phyloP scores from a whole-genome alignment of 176 grass and related monocot species.

The Phyllostachys edulis region DNA sequence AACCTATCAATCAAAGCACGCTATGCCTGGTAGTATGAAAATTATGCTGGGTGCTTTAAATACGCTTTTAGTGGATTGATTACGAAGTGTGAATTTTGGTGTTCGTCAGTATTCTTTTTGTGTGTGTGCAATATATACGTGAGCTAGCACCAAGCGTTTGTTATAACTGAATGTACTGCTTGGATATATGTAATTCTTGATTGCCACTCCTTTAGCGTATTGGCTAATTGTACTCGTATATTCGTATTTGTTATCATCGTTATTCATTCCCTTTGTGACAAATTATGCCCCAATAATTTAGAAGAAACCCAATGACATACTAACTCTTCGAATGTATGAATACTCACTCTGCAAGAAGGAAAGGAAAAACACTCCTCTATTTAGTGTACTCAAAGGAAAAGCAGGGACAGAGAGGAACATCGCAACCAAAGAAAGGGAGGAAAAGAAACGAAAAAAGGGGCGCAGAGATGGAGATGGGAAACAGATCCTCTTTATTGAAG shows the following conservation, averaged over 20 bases:
- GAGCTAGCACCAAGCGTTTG: no score
- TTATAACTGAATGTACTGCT: no score
- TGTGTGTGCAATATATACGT: no score
- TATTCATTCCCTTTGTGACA: not conserved
- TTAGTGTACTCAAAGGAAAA: not conserved
- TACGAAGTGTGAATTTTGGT: no score
- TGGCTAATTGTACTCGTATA: not conserved
- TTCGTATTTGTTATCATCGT: not conserved
- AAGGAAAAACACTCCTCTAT: not conserved
- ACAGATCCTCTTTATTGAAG: no score
- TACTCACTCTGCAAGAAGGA: not conserved
- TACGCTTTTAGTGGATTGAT: no score
- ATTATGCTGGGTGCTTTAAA: no score
- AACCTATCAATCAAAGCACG: no score
- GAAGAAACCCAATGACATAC: not conserved
- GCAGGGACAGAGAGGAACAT: not conserved
- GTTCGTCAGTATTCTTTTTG: no score
- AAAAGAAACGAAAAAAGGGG: not conserved
- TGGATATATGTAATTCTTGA: not conserved
- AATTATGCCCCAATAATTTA: not conserved
- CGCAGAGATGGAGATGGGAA: not conserved
- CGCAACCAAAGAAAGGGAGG: not conserved
- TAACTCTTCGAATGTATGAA: not conserved
- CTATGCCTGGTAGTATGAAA: no score
- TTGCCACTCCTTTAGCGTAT: not conserved